phyloP scores from a whole-genome alignment of 441 rosid genomes.

The Erysimum pusillum region DNA sequence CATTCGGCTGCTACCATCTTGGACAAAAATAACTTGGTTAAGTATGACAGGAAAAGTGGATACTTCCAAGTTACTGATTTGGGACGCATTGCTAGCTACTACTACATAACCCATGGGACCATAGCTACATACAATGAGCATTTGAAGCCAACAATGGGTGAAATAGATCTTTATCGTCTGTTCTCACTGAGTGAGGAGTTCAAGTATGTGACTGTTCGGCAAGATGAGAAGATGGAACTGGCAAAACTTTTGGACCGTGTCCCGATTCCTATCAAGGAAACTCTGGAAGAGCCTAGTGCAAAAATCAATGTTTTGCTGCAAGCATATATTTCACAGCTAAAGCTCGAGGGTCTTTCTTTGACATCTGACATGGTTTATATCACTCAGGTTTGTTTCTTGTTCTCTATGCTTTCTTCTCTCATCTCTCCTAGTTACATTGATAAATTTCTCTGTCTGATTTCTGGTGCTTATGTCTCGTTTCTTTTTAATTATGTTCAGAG shows the following conservation, averaged over 20 bases:
- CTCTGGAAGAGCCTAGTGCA: conserved; percentile 95
- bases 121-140: conserved; percentile 91
- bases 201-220: conserved; percentile 92
- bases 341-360: conserved; percentile 96
- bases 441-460: conserved; percentile 29
- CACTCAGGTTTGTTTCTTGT: conserved; percentile 69
- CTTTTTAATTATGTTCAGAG: conserved; percentile 54
- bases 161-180: conserved; percentile 86
- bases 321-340: conserved; percentile 92
- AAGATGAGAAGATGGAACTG: conserved; percentile 98
- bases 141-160: conserved; percentile 96
- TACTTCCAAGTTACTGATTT: conserved; percentile 94
- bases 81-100: conserved; percentile 98
- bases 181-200: conserved; percentile 94
- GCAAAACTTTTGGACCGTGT: conserved; percentile 91
- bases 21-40: conserved; percentile 91
- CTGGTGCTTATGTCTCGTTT: conserved; percentile 31
- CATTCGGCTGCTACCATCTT: conserved; percentile 88
- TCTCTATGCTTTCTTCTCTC: conserved; percentile 18
- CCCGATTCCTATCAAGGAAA: conserved; percentile 96
- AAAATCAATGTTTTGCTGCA: conserved; percentile 95
- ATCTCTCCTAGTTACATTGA: conserved; percentile 20
- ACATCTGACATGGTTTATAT: conserved; percentile 95
- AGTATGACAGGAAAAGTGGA: conserved; percentile 93
- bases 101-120: conserved; percentile 91